phyloP scores from a whole-genome alignment of 495 filamentous ascomycete species.

The Neurospora intermedia region DNA sequence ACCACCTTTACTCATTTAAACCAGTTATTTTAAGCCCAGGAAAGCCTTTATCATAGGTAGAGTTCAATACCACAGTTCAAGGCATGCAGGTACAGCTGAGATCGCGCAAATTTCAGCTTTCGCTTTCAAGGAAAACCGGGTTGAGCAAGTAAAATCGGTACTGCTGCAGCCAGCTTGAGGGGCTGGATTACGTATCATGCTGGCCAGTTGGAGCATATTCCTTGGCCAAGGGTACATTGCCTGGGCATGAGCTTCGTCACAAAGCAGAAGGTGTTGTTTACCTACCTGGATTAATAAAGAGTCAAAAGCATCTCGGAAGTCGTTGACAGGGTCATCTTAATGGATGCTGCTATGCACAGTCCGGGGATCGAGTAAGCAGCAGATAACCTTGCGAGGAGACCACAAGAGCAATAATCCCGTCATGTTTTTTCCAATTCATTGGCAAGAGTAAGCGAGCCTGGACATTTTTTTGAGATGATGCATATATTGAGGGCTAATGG shows the following conservation, averaged over 20 bases:
- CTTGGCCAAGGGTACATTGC: background rate
- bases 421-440: background rate
- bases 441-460: background rate
- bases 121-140: background rate
- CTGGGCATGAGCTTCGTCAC: background rate
- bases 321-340: background rate
- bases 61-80: background rate
- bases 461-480: background rate
- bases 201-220: background rate
- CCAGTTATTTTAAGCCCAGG: too few species aligned
- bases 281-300: background rate
- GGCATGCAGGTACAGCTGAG: background rate
- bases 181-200: background rate
- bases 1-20: background rate
- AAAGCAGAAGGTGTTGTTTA: background rate
- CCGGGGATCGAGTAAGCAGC: background rate
- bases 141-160: background rate
- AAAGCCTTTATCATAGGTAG: too few species aligned
- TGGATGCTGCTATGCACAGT: background rate
- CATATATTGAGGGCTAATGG: background rate
- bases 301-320: background rate
- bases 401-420: background rate
- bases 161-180: background rate
- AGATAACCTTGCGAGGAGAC: background rate
- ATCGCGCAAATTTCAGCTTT: background rate